Percentiles rank a stretch among this genome's conserved stretches.
Evolutionary conservation across 352 stramenopile species (phyloP).

Genomic region (Globisporangium nodosum): DNA sequence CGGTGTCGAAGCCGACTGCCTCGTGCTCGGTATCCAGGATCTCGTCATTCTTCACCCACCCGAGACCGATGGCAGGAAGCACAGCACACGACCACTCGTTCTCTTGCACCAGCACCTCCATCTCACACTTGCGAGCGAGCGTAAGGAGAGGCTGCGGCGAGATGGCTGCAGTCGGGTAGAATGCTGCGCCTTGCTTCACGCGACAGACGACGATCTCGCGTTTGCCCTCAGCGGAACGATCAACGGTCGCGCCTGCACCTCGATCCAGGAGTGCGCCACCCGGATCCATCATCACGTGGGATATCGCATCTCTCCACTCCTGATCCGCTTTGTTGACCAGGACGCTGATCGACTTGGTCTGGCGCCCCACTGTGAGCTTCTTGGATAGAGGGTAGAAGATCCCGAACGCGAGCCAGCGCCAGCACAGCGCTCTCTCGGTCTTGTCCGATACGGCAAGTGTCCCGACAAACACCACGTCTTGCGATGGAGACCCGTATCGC

Average conservation of each 20-base stretch:
- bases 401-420: conserved; percentile 10
- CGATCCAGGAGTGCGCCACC: conserved; percentile 2
- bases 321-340: neutral
- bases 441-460: neutral
- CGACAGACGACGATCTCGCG: conserved; percentile 1
- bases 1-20: neutral
- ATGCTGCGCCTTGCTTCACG: neutral
- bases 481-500: neutral
- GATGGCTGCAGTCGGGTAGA: neutral
- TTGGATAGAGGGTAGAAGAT: conserved; percentile 9
- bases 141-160: neutral
- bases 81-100: conserved; percentile 1
- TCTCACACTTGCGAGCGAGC: neutral
- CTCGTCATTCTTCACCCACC: neutral
- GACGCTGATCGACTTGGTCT: neutral
- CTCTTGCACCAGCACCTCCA: conserved; percentile 5
- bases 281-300: neutral
- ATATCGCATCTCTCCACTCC: neutral
- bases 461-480: neutral
- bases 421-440: conserved; percentile 1
- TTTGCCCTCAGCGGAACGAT: too few relatives aligned
- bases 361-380: neutral
- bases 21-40: neutral
- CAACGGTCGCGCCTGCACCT: too few relatives aligned
- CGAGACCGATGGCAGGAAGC: conserved; percentile 2